These are phyloP conservation scores for Agastache rugosa DNA, from an alignment of 257 asterid genomes.

Conservation along the genomic window DNA sequence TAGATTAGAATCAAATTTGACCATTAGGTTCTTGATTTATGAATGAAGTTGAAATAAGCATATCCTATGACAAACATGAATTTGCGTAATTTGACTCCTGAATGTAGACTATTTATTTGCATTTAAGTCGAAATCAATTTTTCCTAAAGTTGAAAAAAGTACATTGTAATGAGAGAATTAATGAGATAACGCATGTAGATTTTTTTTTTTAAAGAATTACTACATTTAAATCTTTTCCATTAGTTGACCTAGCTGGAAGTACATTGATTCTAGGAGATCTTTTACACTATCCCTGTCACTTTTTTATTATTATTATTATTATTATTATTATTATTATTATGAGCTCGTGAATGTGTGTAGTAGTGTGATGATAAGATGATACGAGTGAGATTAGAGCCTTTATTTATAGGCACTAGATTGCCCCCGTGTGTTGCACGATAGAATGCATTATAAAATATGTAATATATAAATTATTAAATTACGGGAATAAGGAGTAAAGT, in stretches of 20 bases:
- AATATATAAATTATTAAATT: too few species aligned
- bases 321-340: too few species aligned
- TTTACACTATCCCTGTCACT: neutral
- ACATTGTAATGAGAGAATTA: neutral
- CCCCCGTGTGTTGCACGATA: too few species aligned
- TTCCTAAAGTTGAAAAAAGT: slow-evolving; percentile 5
- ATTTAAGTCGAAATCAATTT: neutral
- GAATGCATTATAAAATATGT: too few species aligned
- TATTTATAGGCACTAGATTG: too few species aligned
- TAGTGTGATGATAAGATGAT: too few species aligned
- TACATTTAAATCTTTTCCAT: slow-evolving; percentile 7
- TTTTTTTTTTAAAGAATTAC: neutral
- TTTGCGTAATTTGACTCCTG: neutral
- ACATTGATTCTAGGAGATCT: neutral
- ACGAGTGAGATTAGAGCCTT: too few species aligned
- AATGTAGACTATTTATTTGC: neutral
- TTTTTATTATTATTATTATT: too few species aligned
- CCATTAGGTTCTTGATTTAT: slow-evolving; percentile 19
- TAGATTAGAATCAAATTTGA: neutral
- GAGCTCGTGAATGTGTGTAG: too few species aligned
- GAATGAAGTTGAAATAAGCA: slow-evolving; percentile 26
- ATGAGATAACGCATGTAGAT: slow-evolving; percentile 12
- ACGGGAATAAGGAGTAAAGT: too few species aligned
- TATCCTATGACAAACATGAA: neutral
- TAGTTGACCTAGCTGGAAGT: neutral